Conservation (phyloP, 257 asterid genomes). For the Solanum peruvianum region DNA sequence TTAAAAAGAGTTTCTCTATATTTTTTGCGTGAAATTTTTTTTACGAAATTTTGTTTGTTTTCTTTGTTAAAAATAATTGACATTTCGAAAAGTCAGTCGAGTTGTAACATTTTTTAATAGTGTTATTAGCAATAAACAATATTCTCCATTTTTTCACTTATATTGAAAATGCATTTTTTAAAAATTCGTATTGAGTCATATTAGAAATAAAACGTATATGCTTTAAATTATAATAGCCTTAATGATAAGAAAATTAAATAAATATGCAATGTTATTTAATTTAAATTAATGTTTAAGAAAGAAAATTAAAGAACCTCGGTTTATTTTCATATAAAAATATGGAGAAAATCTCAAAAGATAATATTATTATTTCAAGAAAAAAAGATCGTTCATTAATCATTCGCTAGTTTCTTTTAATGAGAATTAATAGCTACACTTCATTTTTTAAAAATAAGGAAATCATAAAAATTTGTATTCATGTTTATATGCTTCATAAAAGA, state of each 20-base stretch:
- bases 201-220: too few relatives aligned
- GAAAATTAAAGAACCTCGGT: too few relatives aligned
- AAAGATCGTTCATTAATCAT: too few relatives aligned
- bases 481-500: too few relatives aligned
- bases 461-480: too few relatives aligned
- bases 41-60: too few relatives aligned
- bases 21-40: not conserved
- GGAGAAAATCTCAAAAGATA: not conserved
- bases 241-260: too few relatives aligned
- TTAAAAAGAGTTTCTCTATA: not conserved
- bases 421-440: not conserved
- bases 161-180: not conserved
- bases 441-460: too few relatives aligned
- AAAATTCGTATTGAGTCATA: not conserved
- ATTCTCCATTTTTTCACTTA: too few relatives aligned
- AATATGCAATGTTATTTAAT: too few relatives aligned
- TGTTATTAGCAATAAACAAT: not conserved
- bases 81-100: too few relatives aligned
- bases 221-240: not conserved
- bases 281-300: not conserved
- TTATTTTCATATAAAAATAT: not conserved
- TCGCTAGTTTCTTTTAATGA: not conserved
- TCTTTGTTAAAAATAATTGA: not conserved
- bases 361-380: too few relatives aligned
- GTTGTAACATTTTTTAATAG: not conserved